Evolutionary conservation across 176 grass and related monocot genomes (phyloP).

Genomic region (Alloteropsis semialata): DNA sequence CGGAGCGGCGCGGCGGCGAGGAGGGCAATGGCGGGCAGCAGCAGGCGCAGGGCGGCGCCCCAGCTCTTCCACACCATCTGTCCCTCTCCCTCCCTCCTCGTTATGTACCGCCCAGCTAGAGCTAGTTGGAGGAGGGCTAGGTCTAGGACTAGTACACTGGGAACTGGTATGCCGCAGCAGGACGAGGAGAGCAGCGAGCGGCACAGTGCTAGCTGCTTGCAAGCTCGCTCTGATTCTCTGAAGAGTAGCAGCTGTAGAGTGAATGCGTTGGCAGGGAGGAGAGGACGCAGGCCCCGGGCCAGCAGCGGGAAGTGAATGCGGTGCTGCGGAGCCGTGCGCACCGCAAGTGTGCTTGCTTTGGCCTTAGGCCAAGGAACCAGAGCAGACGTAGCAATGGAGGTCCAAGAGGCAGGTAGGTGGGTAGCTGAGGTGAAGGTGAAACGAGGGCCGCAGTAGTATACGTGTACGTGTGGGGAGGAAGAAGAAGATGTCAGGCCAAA

Average conservation of each 20-base stretch:
- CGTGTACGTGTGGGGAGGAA: neutral
- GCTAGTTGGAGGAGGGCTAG: neutral
- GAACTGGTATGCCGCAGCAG: neutral
- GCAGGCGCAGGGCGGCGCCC: neutral
- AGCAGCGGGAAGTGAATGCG: slow-evolving; percentile 25
- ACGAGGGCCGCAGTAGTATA: neutral
- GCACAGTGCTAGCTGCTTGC: neutral
- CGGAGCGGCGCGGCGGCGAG: neutral
- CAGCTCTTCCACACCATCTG: slow-evolving; percentile 33
- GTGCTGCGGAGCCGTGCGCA: neutral
- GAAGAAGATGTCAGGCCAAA: neutral
- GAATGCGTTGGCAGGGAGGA: slow-evolving; percentile 20
- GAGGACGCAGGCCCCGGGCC: neutral
- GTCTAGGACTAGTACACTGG: too few relatives aligned
- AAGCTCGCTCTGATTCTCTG: too few relatives aligned
- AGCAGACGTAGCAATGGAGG: neutral
- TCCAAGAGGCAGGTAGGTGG: neutral
- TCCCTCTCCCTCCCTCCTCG: neutral
- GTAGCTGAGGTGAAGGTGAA: neutral
- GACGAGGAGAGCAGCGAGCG: neutral
- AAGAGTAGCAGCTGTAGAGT: neutral
- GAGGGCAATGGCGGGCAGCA: neutral
- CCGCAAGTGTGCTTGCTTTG: neutral
- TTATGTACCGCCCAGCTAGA: neutral
- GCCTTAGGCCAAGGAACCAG: neutral